Base-by-base conservation (phyloP, 352 stramenopile species). In the Globisporangium megalacanthum region DNA sequence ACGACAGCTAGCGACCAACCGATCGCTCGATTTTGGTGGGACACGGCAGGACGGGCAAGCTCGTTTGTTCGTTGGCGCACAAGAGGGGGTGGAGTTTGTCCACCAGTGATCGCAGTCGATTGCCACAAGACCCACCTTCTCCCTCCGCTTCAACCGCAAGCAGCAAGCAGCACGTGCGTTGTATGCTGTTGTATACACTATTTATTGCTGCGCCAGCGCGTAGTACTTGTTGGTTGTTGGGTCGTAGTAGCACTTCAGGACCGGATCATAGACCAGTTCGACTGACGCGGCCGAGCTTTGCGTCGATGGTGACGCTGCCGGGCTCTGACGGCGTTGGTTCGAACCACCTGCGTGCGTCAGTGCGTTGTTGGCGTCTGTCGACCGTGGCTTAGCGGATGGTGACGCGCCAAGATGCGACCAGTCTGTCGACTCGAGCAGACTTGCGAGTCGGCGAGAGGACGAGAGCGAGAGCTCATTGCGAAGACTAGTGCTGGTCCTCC, bases 171-270 rank as follows among this genome's bases (percentile, higher is more conserved):
- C 42, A 14, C 10, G 37, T 17, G 10, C 37, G 37, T 29, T 39
- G 2, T 13, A 39, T 13, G 10, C 35, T 39, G 35, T 39, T 39
- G 35, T 13, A 39, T 39, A 39, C 54, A 19, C n/a, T 72, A 69
- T 62, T 77, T 89, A 83, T 68, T 62, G 37, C 14, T 20, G 62
- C 39, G 72, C 69, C 57, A 87, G 60, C n/a, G 81, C 67, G 57
- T 96, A 94, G 67, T 96, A 94, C 68, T 94, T 94, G 53, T 91
- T 89, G 39, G 65, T 70, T 19, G 88, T 60, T 0, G 83, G 83
- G 58, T 94, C 86, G 52, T 83, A 88, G 68, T 94, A 96, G 57
- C 86, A 96, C 17, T 82, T 72, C 64, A 94, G 51, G 37, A 91
- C 73, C 33, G 86, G 81, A 36, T 96, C 84, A 54, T 92, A 96